Conservation (phyloP, 306 rosid genomes). For the Hippophae rhamnoides region DNA sequence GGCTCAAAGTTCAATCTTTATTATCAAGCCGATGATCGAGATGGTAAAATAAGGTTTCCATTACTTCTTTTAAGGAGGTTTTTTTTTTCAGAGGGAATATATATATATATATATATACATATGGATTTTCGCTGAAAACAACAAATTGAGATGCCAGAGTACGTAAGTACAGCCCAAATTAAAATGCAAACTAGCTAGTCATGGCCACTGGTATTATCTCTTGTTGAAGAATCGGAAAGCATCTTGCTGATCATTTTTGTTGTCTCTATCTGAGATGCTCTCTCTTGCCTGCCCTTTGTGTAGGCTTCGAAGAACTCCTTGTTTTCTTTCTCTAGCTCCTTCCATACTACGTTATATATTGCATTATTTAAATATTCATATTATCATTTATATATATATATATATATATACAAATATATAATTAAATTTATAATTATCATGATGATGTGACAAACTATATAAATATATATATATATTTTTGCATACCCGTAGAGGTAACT, state of each 20-base stretch:
- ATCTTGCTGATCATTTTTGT: conserved; percentile 30
- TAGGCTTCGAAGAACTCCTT: conserved; percentile 82
- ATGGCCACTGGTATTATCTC: background rate
- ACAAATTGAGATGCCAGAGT: background rate
- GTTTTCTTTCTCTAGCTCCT: conserved; percentile 87
- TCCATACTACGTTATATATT: conserved; percentile 53
- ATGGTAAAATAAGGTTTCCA: background rate
- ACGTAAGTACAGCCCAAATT: conserved; percentile 10
- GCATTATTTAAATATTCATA: too few species aligned
- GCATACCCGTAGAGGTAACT: conserved; percentile 77
- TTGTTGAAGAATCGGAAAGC: conserved; percentile 24
- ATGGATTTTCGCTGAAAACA: background rate
- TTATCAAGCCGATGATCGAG: conserved; percentile 1
- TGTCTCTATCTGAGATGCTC: conserved; percentile 23
- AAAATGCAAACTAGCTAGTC: conserved; percentile 11
- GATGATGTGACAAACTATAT: background rate
- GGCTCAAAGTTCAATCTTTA: too few species aligned
- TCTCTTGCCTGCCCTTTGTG: conserved; percentile 27
- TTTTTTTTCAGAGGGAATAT: background rate
- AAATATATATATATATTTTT: conserved; percentile 20
- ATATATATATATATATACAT: background rate
- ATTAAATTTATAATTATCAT: background rate
- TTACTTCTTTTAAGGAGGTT: background rate
- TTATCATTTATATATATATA: too few species aligned
- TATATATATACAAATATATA: background rate